Percentiles rank a stretch among this genome's conserved stretches.
These are phyloP conservation scores for Geotrichum klebahnii DNA, from an alignment of 1,139 yeast species.

Conservation along the genomic window DNA sequence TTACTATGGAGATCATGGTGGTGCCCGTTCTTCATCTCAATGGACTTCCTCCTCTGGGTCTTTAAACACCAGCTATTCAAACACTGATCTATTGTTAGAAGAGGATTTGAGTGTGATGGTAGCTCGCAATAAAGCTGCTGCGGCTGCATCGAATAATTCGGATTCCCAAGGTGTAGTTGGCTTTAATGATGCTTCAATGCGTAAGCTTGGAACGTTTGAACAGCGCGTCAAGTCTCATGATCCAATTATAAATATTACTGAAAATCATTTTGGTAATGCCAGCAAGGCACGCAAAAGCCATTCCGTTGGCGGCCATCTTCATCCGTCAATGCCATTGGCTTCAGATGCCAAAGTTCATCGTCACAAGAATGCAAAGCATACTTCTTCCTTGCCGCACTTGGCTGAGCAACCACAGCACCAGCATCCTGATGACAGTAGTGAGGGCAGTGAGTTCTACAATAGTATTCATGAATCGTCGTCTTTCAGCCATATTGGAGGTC, in stretches of 20 bases:
- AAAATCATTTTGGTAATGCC: conserved; percentile 46
- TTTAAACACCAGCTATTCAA: conserved; percentile 26
- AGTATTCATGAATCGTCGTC: conserved; percentile 8
- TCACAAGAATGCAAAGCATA: neutral
- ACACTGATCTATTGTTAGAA: conserved; percentile 37
- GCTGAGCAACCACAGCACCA: too few relatives aligned
- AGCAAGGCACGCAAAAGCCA: neutral
- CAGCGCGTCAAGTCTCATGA: conserved; percentile 34
- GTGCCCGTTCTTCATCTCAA: conserved; percentile 26
- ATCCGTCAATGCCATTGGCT: too few relatives aligned
- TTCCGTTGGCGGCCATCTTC: neutral
- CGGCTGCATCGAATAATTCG: conserved; percentile 24
- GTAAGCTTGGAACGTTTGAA: conserved; percentile 27
- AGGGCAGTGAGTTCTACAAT: neutral
- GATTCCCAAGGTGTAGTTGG: conserved; percentile 22
- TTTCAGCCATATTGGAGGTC: conserved; percentile 2
- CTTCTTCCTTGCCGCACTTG: neutral
- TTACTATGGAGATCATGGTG: conserved; percentile 35
- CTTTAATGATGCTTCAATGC: conserved; percentile 14
- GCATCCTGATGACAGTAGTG: conserved; percentile 6
- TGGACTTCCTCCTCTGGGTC: conserved; percentile 29
- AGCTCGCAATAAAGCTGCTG: conserved; percentile 19
- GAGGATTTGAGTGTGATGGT: conserved; percentile 37
- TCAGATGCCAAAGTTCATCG: neutral
- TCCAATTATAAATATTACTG: conserved; percentile 40